Percentiles rank a stretch among this genome's conserved stretches.
Conservation (phyloP, 2,329 filamentous ascomycete species). For the Stromatinia cepivora region DNA sequence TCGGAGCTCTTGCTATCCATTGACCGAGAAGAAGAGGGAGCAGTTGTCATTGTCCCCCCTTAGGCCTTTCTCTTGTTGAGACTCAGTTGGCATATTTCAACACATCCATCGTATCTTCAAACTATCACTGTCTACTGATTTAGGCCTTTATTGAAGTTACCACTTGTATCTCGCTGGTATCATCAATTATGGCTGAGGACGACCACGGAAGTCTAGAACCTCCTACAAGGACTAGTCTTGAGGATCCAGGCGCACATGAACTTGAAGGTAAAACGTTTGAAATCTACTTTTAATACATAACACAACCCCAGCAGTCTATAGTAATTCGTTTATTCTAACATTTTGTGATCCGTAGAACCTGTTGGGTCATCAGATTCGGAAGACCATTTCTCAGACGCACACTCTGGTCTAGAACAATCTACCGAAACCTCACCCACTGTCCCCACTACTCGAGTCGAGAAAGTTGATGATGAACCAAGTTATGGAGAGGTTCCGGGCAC, state of each 20-base stretch:
- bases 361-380: constrained; percentile 61
- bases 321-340: neutral
- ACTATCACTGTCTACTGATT: neutral
- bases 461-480: constrained; percentile 56
- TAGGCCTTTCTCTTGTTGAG: constrained; percentile 7
- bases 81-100: constrained; percentile 13
- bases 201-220: constrained; percentile 45
- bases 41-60: constrained; percentile 15
- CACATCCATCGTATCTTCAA: neutral
- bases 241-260: constrained; percentile 61
- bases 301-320: neutral
- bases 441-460: constrained; percentile 60
- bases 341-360: constrained; percentile 24
- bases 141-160: constrained; percentile 7
- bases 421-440: constrained; percentile 49
- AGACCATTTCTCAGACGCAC: constrained; percentile 69
- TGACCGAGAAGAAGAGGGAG: constrained; percentile 13
- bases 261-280: constrained; percentile 48
- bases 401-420: constrained; percentile 50
- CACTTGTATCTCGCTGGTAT: constrained; percentile 7
- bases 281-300: neutral
- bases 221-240: constrained; percentile 46
- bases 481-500: constrained; percentile 64
- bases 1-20: constrained; percentile 13
- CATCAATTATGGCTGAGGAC: constrained; percentile 36